Evolutionary conservation across 805 yeast genomes (phyloP).

Genomic region (Myxozyma monticola): DNA sequence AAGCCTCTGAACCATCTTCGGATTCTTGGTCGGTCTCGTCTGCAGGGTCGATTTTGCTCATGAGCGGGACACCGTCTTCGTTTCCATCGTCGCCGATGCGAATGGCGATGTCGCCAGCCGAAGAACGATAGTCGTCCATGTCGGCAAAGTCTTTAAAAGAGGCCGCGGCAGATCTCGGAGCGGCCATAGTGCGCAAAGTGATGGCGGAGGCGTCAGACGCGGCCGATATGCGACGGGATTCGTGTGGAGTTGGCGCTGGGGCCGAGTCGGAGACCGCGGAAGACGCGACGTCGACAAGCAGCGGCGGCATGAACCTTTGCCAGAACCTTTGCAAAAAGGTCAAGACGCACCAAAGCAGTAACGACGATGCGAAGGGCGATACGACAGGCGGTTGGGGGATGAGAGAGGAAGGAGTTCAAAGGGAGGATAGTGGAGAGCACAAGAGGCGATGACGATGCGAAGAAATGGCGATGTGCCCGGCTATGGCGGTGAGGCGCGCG

Average conservation of each 20-base stretch:
- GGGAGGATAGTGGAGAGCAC: no score
- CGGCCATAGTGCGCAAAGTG: slow-evolving; percentile 28
- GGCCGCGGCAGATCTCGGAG: slow-evolving; percentile 10
- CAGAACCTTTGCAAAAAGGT: no score
- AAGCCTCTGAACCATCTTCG: slow-evolving; percentile 16
- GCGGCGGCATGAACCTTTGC: slow-evolving; percentile 17
- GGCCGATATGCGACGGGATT: slow-evolving; percentile 22
- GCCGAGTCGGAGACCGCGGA: slow-evolving; percentile 4
- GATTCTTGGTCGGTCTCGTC: slow-evolving; percentile 18
- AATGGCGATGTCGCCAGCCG: slow-evolving; percentile 26
- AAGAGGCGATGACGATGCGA: no score
- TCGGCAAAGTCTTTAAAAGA: slow-evolving; percentile 29
- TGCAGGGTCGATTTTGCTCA: slow-evolving; percentile 26
- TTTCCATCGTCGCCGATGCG: slow-evolving; percentile 27
- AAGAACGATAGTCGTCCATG: slow-evolving; percentile 18
- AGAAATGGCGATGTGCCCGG: no score
- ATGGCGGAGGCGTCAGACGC: slow-evolving; percentile 29
- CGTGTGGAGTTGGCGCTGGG: background rate
- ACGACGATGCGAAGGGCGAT: no score
- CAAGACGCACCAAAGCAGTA: no score
- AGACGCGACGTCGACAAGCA: slow-evolving; percentile 12
- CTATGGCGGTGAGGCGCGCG: no score
- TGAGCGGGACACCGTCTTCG: slow-evolving; percentile 30
- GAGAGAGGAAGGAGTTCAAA: no score
- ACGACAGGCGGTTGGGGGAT: no score